Evolutionary conservation across 2,329 filamentous ascomycete genomes (phyloP).

Genomic region (Fusarium secorum): DNA sequence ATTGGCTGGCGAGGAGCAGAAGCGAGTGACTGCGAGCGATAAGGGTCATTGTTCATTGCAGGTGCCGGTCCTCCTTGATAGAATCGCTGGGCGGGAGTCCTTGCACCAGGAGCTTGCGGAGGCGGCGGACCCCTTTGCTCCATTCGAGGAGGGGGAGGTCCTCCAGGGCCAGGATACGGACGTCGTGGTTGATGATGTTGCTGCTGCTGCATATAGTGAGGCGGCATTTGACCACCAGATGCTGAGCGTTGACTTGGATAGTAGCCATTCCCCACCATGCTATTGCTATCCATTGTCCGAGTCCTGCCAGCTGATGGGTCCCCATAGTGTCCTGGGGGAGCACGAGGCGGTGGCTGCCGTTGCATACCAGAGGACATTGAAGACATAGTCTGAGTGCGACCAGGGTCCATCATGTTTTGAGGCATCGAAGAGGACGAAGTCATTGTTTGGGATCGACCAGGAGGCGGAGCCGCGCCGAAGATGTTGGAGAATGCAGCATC

Average conservation of each 20-base stretch:
- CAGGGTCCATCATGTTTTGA: slow-evolving; percentile 60
- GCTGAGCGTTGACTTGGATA: slow-evolving; percentile 61
- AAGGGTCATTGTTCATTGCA: slow-evolving; percentile 83
- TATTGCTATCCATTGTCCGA: slow-evolving; percentile 47
- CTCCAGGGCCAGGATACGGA: slow-evolving; percentile 54
- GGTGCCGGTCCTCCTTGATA: slow-evolving; percentile 65
- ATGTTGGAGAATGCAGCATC: slow-evolving; percentile 97
- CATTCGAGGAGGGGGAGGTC: slow-evolving; percentile 68
- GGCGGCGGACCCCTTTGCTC: slow-evolving; percentile 64
- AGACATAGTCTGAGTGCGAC: slow-evolving; percentile 82
- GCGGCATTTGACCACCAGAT: slow-evolving; percentile 56
- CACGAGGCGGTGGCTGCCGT: slow-evolving; percentile 68
- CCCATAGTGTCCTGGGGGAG: slow-evolving; percentile 51
- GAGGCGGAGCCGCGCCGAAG: slow-evolving; percentile 85
- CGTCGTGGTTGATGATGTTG: slow-evolving; percentile 54
- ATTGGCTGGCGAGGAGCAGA: slow-evolving; percentile 75
- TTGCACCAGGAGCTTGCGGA: slow-evolving; percentile 49
- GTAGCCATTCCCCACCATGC: slow-evolving; percentile 59
- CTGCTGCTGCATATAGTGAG: slow-evolving; percentile 59
- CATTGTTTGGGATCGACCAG: slow-evolving; percentile 95
- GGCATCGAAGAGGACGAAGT: slow-evolving; percentile 77
- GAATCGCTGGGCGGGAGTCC: slow-evolving; percentile 63
- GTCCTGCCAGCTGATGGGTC: slow-evolving; percentile 45
- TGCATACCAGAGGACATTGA: slow-evolving; percentile 64
- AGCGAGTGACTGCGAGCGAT: slow-evolving; percentile 92